phyloP scores from a whole-genome alignment of 2,329 filamentous ascomycete species.

The Hypomyces perniciosus region DNA sequence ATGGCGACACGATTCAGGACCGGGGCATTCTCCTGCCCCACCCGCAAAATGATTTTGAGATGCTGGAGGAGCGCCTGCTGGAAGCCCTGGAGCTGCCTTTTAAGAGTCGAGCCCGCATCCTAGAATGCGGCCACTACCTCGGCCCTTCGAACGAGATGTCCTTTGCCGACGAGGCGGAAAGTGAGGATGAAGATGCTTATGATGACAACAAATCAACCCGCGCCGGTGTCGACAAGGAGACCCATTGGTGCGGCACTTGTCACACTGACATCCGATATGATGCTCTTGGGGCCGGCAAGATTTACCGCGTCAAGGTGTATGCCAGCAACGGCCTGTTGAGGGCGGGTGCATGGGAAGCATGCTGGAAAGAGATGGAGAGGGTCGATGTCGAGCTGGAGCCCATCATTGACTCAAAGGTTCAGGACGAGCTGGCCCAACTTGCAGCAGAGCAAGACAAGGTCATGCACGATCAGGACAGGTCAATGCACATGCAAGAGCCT shows the following conservation, averaged over 20 bases:
- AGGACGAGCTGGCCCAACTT: slow-evolving; percentile 55
- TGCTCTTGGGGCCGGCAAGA: slow-evolving; percentile 45
- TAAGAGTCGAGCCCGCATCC: slow-evolving; percentile 57
- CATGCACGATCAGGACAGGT: slow-evolving; percentile 19
- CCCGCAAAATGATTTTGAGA: slow-evolving; percentile 72
- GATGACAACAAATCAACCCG: slow-evolving; percentile 24
- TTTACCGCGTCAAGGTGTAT: slow-evolving; percentile 81
- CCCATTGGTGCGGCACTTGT: slow-evolving; percentile 53
- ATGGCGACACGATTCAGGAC: slow-evolving; percentile 66
- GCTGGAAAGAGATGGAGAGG: slow-evolving; percentile 98
- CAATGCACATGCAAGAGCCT: slow-evolving; percentile 25
- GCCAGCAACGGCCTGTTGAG: slow-evolving; percentile 93
- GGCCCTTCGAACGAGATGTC: slow-evolving; percentile 49
- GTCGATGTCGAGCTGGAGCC: slow-evolving; percentile 90
- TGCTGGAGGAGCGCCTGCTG: slow-evolving; percentile 70
- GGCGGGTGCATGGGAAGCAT: slow-evolving; percentile 84
- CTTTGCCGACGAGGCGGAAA: slow-evolving; percentile 38
- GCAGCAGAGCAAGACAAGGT: slow-evolving; percentile 39
- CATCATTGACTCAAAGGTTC: slow-evolving; percentile 53
- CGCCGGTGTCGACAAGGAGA: slow-evolving; percentile 25
- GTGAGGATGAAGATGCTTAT: slow-evolving; percentile 40
- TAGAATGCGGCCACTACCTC: slow-evolving; percentile 73
- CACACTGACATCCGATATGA: slow-evolving; percentile 50
- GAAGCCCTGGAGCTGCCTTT: slow-evolving; percentile 68
- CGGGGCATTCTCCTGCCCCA: slow-evolving; percentile 71